Evolutionary conservation across 1,139 yeast species (phyloP), one percentile per base, ranked within the genome.

Genomic region (Yamadazyma conglobata): DNA sequence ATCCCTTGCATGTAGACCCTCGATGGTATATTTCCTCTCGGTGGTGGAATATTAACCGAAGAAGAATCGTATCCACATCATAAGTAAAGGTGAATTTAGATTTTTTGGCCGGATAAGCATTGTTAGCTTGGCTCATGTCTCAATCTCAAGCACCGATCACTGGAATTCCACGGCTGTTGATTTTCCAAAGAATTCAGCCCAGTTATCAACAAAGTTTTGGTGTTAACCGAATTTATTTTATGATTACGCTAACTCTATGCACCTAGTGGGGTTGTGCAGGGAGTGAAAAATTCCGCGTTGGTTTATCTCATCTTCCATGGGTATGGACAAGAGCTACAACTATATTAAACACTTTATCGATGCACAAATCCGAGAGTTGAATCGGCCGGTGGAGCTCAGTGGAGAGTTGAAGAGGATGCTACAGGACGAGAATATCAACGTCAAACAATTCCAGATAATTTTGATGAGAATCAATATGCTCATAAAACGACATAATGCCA

Each of bases 321-420:
- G 16, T n/a, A 25, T 25, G 27, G 27, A 25, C 26, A 25, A 29
- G 20, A 30, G 34, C 18, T 57, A 51, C 35, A 27, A 42, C 12
- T 59, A 59, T 33, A 57, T 58, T 19, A 60, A 58, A 34, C 39
- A 44, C 24, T 61, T 62, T 39, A 50, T 62, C 15, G 64, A 61
- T 13, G 29, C 33, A 3, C 58, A 60, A 39, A 44, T 56, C n/a
- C 44, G 46, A 24, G 38, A 37, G 12, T 39, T 62, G 13, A 50
- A 48, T 24, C 40, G 41, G 30, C 64, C 66, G 4, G 39, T 61
- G 6, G 38, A 22, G 19, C 11, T 55, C 6, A 46, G 43, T n/a
- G 32, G 41, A 4, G 28, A 29, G 3, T 20, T 57, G 17, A 30
- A 31, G 16, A 27, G 32, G 3, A 37, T 56, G 2, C 26, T 48